These are phyloP conservation scores for Entamoeba moshkovskii DNA, from an alignment of 208 protist species.

Conservation along the genomic window DNA sequence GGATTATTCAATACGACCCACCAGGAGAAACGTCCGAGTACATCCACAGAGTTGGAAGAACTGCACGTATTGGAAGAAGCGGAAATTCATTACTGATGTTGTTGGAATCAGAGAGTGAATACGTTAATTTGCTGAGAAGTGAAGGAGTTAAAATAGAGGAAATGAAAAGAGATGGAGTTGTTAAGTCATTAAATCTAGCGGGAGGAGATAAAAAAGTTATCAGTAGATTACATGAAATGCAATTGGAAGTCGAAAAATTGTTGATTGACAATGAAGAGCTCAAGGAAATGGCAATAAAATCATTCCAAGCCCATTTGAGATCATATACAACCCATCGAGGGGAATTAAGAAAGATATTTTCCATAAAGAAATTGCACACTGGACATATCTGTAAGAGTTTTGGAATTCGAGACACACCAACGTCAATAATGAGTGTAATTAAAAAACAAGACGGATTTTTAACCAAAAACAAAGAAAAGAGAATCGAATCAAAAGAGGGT, in stretches of 20 bases:
- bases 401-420: not conserved
- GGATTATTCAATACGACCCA: constrained; percentile 26
- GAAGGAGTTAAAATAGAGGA: not conserved
- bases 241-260: not conserved
- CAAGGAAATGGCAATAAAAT: not conserved
- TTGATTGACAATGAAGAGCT: not conserved
- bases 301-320: not conserved
- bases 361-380: not conserved
- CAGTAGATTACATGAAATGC: not conserved
- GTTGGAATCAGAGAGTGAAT: constrained; percentile 34
- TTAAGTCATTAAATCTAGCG: not conserved
- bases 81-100: constrained; percentile 48
- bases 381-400: not conserved
- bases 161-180: not conserved
- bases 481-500: not conserved
- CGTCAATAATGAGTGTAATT: not conserved
- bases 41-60: constrained; percentile 12
- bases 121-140: constrained; percentile 18
- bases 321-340: not conserved
- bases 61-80: constrained; percentile 31
- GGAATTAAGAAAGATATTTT: not conserved
- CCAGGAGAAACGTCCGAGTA: constrained; percentile 4
- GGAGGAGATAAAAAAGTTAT: not conserved
- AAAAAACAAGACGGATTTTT: not conserved
- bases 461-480: not conserved